These are phyloP conservation scores for Hypoxylon rickii DNA, from an alignment of 495 filamentous ascomycete genomes.

Conservation along the genomic window DNA sequence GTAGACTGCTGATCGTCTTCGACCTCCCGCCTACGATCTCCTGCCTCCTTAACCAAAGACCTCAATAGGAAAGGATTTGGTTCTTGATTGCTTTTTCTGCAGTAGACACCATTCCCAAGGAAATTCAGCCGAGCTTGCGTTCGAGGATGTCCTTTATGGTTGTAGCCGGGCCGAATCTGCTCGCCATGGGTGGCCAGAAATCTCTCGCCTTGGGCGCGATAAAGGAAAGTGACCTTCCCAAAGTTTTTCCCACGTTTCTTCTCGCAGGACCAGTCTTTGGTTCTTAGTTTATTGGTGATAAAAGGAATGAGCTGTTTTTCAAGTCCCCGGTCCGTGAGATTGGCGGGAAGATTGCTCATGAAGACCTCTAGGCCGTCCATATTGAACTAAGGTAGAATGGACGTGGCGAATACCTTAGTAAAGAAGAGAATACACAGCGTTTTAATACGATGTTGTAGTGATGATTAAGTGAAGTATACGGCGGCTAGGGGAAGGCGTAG, in stretches of 20 bases:
- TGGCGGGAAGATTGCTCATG: slow-evolving; percentile 42
- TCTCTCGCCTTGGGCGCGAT: slow-evolving; percentile 35
- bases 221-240: slow-evolving; percentile 46
- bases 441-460: background rate
- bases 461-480: background rate
- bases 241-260: slow-evolving; percentile 36
- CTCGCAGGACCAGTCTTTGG: slow-evolving; percentile 42
- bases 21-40: slow-evolving; percentile 21
- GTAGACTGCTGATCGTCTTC: slow-evolving; percentile 3
- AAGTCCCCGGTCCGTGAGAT: slow-evolving; percentile 41
- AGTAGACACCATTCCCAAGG: slow-evolving; percentile 44
- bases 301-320: slow-evolving; percentile 38
- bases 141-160: background rate
- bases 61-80: slow-evolving; percentile 46
- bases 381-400: background rate
- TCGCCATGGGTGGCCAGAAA: slow-evolving; percentile 43
- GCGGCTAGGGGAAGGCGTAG: background rate
- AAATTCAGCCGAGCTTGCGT: slow-evolving; percentile 43
- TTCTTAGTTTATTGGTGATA: slow-evolving; percentile 37
- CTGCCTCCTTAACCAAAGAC: slow-evolving; percentile 44
- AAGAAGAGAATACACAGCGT: too few relatives aligned
- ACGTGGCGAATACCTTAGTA: background rate
- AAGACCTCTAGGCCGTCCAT: slow-evolving; percentile 48
- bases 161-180: background rate
- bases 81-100: slow-evolving; percentile 45